Conservation (phyloP, 805 yeast species). For the Saturnispora halmiae region DNA sequence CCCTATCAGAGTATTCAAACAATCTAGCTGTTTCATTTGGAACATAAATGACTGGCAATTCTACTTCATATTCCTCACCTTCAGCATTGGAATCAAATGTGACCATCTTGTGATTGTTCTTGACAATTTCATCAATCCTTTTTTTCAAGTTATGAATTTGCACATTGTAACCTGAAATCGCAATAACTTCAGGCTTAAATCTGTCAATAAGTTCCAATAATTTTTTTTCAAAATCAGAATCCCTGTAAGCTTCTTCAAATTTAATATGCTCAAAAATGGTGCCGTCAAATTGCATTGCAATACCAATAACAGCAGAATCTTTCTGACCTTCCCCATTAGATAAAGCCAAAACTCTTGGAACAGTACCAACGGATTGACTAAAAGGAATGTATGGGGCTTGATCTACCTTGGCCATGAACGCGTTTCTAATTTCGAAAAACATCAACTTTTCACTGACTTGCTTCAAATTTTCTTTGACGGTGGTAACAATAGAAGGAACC, state of each 20-base stretch:
- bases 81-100: conserved; percentile 37
- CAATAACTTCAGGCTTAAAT: conserved; percentile 82
- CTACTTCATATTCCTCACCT: conserved; percentile 28
- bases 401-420: conserved; percentile 63
- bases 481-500: conserved; percentile 56
- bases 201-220: conserved; percentile 52
- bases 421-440: conserved; percentile 58
- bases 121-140: conserved; percentile 47
- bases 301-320: conserved; percentile 81
- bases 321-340: conserved; percentile 82
- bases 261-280: conserved; percentile 68
- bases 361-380: conserved; percentile 67
- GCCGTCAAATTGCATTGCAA: conserved; percentile 70
- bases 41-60: conserved; percentile 67
- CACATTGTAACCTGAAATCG: conserved; percentile 79
- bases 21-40: conserved; percentile 90
- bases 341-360: conserved; percentile 74
- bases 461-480: conserved; percentile 75
- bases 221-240: conserved; percentile 53
- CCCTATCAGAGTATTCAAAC: conserved; percentile 71
- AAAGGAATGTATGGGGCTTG: conserved; percentile 91
- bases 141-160: conserved; percentile 54
- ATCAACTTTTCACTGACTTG: conserved; percentile 66
- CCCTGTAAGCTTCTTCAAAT: conserved; percentile 65
- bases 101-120: conserved; percentile 38